Base-by-base conservation (phyloP, 371 early-diverging fungal genomes). In the Umbelopsis sp. region DNA sequence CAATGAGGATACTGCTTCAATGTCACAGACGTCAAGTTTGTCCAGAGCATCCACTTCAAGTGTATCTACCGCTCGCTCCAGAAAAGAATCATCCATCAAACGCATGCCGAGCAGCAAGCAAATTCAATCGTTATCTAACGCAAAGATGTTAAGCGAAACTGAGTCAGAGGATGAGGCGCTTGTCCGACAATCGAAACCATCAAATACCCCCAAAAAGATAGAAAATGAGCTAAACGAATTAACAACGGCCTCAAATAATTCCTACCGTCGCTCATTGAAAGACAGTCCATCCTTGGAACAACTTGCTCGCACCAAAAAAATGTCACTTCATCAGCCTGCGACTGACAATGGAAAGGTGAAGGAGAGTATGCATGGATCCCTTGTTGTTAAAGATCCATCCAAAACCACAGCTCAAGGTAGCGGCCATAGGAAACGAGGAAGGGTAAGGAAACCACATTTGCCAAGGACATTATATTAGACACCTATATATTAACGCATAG, bases 391-490 rank as follows among this genome's bases (percentile, higher is more conserved):
- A 35, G 29, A 35, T 16, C 18, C 57, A 35, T 29, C 16, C 1
- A 57, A 57, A 12, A 29, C 10, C 16, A 75, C 68, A n/a, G 25
- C 57, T 22, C 46, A 63, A 22, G 66, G 41, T 45, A 25, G 65
- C 12, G 50, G 51, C 29, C 67, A 57, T 66, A 66, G 83, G 66
- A 80, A 79, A 73, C 75, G 83, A 67, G 83, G 80, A 52, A 80
- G 80, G 78, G 83, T 83, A 80, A 68, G 63, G 22, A 35, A 22
- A n/a, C 16, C 12, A 38, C 16, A 51, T 32, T 10, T 10, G 22
- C 16, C 24, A 37, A 50, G 25, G 22, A 22, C 22, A 22, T 22
- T 22, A 22, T 22, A 50, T 65, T 2, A 22, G 18, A 50, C 18
- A 35, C 24, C 44, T 24, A 38, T 50, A 22, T 32, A 29, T 12